Conservation (phyloP, 208 protist genomes). For the Vickermania ingenoplastis region DNA sequence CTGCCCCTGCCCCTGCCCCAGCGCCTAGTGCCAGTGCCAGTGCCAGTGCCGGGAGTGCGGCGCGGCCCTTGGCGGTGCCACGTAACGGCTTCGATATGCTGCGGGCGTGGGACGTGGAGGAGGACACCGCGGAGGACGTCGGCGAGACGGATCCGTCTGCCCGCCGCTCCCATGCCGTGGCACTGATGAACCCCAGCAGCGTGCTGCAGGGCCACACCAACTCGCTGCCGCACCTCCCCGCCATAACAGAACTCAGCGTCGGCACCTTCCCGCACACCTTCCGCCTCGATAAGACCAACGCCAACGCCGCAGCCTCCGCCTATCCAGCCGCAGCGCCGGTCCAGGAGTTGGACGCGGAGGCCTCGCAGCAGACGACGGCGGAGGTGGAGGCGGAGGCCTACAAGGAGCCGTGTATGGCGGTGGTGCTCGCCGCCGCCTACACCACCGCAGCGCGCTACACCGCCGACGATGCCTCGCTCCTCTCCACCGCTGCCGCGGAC, state of each 20-base stretch:
- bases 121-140: neutral
- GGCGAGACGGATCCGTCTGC: neutral
- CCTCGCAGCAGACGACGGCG: neutral
- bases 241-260: neutral
- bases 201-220: neutral
- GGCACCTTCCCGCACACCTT: neutral
- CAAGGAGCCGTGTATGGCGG: constrained; percentile 4
- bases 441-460: neutral
- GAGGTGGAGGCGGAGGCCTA: neutral
- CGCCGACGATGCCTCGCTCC: neutral
- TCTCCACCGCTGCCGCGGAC: constrained; percentile 8
- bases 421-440: neutral
- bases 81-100: neutral
- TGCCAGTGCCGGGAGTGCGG: no score
- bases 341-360: neutral
- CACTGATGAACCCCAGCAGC: neutral
- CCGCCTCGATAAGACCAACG: no score
- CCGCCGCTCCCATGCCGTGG: neutral
- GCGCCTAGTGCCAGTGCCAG: no score
- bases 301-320: no score
- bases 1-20: no score
- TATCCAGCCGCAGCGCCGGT: no score
- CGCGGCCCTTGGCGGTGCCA: neutral
- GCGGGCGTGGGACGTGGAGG: neutral
- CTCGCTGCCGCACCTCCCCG: neutral